A percentile compares a stretch with the other conserved stretches of the same genome.
Evolutionary conservation across 208 protist genomes (phyloP).

Genomic region (Trypanosoma mega): DNA sequence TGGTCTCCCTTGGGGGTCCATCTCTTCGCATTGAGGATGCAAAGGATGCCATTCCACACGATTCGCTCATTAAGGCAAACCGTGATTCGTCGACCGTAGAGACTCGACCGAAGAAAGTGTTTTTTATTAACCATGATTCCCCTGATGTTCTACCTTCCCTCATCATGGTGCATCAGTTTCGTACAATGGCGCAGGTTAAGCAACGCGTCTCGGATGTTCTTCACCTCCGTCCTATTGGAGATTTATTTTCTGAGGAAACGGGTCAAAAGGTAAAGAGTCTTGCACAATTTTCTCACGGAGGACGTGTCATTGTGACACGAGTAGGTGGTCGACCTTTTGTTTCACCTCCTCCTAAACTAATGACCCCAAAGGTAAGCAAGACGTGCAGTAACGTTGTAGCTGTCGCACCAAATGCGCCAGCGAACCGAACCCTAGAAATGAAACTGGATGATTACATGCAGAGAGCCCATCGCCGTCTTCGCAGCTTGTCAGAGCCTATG

Average conservation of each 20-base stretch:
- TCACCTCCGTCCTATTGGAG: constrained; percentile 19
- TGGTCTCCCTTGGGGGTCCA: constrained; percentile 3
- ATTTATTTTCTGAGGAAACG: constrained; percentile 21
- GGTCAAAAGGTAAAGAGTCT: constrained; percentile 4
- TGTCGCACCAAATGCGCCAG: not conserved
- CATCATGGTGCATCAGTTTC: constrained; percentile 23
- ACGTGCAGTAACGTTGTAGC: too few relatives aligned
- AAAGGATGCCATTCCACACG: not conserved
- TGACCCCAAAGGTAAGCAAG: not conserved
- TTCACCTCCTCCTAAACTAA: too few relatives aligned
- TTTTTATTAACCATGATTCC: constrained; percentile 19
- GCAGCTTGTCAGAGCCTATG: not conserved
- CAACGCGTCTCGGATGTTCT: constrained; percentile 24
- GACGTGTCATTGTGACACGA: constrained; percentile 17
- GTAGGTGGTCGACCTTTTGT: constrained; percentile 18
- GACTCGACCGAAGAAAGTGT: constrained; percentile 10
- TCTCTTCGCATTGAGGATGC: not conserved
- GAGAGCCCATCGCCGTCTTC: constrained; percentile 17
- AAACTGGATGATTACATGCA: constrained; percentile 24
- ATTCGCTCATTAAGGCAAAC: not conserved
- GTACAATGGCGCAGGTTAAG: constrained; percentile 28
- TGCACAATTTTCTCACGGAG: constrained; percentile 13
- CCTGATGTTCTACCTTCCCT: constrained; percentile 12
- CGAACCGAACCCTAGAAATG: not conserved
- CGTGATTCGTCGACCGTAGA: not conserved